Percentiles rank a stretch among this genome's conserved stretches.
Evolutionary conservation across 139 green algal genomes (phyloP).

Genomic region (Chlamydomonas sp.): DNA sequence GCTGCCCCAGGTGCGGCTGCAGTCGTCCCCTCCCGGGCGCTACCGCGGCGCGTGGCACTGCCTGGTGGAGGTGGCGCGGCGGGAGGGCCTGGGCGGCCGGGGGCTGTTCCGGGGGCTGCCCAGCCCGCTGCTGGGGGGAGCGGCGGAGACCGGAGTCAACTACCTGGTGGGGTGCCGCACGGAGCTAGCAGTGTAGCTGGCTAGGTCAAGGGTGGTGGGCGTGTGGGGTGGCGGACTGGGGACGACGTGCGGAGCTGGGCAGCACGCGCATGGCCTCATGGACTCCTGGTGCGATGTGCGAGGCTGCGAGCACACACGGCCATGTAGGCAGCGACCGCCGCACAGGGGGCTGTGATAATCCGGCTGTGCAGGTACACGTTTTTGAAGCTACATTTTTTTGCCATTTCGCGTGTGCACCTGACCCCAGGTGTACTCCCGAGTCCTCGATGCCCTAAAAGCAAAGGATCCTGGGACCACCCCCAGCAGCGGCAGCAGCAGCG

Average conservation of each 20-base stretch:
- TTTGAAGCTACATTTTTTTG: too few species aligned
- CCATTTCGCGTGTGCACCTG: neutral
- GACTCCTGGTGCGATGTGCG: neutral
- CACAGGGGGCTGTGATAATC: neutral
- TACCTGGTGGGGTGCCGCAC: conserved; percentile 60
- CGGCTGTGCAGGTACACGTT: too few species aligned
- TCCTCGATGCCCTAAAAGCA: neutral
- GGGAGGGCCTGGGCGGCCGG: conserved; percentile 66
- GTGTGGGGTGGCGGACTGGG: too few species aligned
- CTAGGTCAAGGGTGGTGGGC: too few species aligned
- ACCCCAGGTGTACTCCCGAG: conserved; percentile 19
- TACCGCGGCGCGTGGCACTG: conserved; percentile 57
- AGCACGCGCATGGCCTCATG: neutral
- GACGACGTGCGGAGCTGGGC: too few species aligned
- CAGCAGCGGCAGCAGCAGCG: too few species aligned
- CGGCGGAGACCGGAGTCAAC: conserved; percentile 83
- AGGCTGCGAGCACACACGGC: too few species aligned
- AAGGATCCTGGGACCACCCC: too few species aligned
- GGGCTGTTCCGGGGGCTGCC: conserved; percentile 78
- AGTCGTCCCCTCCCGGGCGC: neutral
- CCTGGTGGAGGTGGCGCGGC: conserved; percentile 57
- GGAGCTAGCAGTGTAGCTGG: neutral
- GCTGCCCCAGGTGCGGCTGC: conserved; percentile 22
- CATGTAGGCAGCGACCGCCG: neutral
- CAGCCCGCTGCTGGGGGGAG: conserved; percentile 79